Percentiles rank a stretch among this genome's conserved stretches.
phyloP scores from a whole-genome alignment of 306 rosid species.

The Astragalus glycyphyllos region DNA sequence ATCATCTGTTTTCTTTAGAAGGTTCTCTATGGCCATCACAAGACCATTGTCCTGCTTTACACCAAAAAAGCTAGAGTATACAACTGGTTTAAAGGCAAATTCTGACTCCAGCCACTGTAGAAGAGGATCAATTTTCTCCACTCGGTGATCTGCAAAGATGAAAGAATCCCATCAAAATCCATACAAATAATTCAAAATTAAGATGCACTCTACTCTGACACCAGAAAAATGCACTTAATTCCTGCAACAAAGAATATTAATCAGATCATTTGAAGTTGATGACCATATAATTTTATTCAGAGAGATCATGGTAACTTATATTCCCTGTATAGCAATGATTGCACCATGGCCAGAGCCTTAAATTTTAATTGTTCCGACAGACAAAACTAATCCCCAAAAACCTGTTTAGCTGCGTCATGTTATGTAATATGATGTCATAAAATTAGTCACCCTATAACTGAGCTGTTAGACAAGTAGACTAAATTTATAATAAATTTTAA shows the following conservation, averaged over 20 bases:
- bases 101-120: constrained; percentile 82
- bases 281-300: not conserved
- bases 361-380: not conserved
- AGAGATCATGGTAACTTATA: constrained; percentile 3
- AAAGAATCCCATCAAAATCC: constrained; percentile 29
- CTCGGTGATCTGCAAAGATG: constrained; percentile 69
- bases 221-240: not conserved
- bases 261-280: not conserved
- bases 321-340: not conserved
- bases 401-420: not conserved
- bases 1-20: constrained; percentile 70
- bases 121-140: constrained; percentile 82
- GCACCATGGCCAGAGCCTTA: not conserved
- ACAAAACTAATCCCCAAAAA: not conserved
- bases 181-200: not conserved
- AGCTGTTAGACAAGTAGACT: not conserved
- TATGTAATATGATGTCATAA: not conserved
- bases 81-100: constrained; percentile 82
- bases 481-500: not conserved
- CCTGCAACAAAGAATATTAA: not conserved
- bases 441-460: constrained; percentile 10
- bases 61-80: constrained; percentile 74
- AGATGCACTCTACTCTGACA: constrained; percentile 6
- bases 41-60: constrained; percentile 88
- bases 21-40: constrained; percentile 58